These are phyloP conservation scores for Eurotiales sp. DNA, from an alignment of 2,329 filamentous ascomycete genomes.

Conservation along the genomic window DNA sequence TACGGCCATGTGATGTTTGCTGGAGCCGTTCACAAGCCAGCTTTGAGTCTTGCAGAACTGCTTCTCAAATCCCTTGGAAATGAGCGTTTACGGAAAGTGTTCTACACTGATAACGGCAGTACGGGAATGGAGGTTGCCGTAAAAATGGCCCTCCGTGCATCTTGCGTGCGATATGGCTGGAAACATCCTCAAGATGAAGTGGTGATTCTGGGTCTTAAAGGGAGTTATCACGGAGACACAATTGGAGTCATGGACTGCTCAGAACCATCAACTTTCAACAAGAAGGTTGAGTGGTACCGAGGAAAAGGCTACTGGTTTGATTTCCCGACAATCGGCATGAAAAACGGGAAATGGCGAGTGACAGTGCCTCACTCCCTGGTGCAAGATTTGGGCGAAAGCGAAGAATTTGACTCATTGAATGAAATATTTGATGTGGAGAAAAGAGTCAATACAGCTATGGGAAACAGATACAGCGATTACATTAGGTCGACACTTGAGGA, in stretches of 20 bases:
- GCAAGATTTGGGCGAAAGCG: constrained; percentile 42
- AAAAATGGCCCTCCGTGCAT: constrained; percentile 76
- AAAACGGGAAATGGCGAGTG: constrained; percentile 63
- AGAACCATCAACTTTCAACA: constrained; percentile 72
- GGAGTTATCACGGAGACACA: constrained; percentile 82
- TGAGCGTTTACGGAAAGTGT: constrained; percentile 65
- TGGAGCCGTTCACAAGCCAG: constrained; percentile 73
- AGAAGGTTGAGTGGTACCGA: constrained; percentile 82
- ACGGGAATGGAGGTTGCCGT: constrained; percentile 80
- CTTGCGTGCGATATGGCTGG: constrained; percentile 65
- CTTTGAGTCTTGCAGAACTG: constrained; percentile 62
- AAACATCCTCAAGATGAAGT: constrained; percentile 54
- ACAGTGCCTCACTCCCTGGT: constrained; percentile 51
- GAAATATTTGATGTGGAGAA: constrained; percentile 59
- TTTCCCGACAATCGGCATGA: constrained; percentile 68
- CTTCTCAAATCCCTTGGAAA: constrained; percentile 61
- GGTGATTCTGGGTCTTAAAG: constrained; percentile 69
- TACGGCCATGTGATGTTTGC: constrained; percentile 91
- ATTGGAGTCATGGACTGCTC: constrained; percentile 85
- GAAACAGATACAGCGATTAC: constrained; percentile 55
- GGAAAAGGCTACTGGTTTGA: constrained; percentile 79
- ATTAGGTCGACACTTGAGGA: constrained; percentile 54
- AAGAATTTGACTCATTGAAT: constrained; percentile 47
- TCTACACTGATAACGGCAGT: constrained; percentile 81
- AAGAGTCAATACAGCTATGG: constrained; percentile 45